Conservation (phyloP, 2,329 filamentous ascomycete genomes). For the Ambrosiella cleistominuta region DNA sequence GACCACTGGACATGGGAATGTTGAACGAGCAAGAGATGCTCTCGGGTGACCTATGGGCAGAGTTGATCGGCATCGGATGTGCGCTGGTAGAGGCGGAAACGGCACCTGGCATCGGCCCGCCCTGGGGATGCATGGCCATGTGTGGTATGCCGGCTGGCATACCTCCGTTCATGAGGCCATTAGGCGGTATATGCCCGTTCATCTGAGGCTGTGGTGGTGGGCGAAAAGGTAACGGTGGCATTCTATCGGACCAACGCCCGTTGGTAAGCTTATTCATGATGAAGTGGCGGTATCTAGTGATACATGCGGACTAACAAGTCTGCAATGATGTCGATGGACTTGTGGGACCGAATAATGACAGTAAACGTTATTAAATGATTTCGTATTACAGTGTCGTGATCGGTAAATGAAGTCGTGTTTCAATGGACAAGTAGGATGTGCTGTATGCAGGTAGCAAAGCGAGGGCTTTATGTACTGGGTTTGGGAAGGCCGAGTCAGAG, state of each 20-base stretch:
- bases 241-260: slow-evolving; percentile 55
- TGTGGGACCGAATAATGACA: background rate
- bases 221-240: slow-evolving; percentile 20
- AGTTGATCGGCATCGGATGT: slow-evolving; percentile 10
- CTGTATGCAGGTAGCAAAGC: too few species aligned
- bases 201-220: slow-evolving; percentile 6
- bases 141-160: slow-evolving; percentile 11
- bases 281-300: slow-evolving; percentile 15
- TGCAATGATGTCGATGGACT: background rate
- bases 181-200: slow-evolving; percentile 3
- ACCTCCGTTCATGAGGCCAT: slow-evolving; percentile 4
- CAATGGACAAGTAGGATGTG: too few species aligned
- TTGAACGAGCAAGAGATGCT: slow-evolving; percentile 82
- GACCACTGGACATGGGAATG: slow-evolving; percentile 82
- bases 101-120: slow-evolving; percentile 16
- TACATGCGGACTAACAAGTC: slow-evolving; percentile 9
- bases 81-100: background rate
- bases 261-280: slow-evolving; percentile 55
- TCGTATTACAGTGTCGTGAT: too few species aligned
- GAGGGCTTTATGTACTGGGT: too few species aligned
- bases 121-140: slow-evolving; percentile 27
- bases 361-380: too few species aligned
- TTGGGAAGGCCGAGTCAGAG: too few species aligned
- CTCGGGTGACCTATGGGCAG: slow-evolving; percentile 7
- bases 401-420: too few species aligned